These are phyloP conservation scores for Podila minutissima DNA, from an alignment of 192 early-diverging fungal species.

Conservation along the genomic window DNA sequence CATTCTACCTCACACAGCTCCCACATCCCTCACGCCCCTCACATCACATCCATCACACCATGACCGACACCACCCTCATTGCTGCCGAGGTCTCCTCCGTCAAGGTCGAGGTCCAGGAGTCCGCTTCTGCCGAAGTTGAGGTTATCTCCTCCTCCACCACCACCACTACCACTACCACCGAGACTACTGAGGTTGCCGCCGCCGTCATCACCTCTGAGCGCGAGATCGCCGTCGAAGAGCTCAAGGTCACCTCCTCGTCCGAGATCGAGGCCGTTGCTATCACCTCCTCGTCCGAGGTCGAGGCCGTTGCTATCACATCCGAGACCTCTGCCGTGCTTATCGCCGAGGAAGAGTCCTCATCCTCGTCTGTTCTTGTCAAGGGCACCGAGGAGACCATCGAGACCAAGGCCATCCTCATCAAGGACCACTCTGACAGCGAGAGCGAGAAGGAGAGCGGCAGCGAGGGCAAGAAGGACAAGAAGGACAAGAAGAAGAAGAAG, in stretches of 20 bases:
- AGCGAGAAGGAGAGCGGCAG: background rate
- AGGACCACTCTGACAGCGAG: slow-evolving; percentile 8
- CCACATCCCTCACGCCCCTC: background rate
- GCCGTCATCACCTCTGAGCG: background rate
- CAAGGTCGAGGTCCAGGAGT: slow-evolving; percentile 15
- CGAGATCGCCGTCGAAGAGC: slow-evolving; percentile 12
- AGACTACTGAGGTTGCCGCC: slow-evolving; percentile 10
- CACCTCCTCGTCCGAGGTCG: slow-evolving; percentile 6
- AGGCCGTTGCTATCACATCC: background rate
- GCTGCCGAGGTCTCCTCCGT: slow-evolving; percentile 5
- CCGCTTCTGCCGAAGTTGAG: slow-evolving; percentile 4
- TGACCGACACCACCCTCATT: slow-evolving; percentile 9
- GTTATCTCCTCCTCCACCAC: background rate
- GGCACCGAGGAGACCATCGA: background rate
- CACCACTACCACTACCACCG: slow-evolving; percentile 7
- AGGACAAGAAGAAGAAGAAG: slow-evolving; percentile 13
- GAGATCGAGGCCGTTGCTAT: background rate
- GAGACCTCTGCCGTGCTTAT: background rate
- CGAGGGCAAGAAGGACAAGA: slow-evolving; percentile 8
- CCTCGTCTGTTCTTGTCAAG: background rate
- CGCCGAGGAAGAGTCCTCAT: background rate
- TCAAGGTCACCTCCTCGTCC: slow-evolving; percentile 12
- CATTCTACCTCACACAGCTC: too few relatives aligned
- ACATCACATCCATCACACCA: background rate
- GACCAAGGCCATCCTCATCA: background rate